Percentiles rank a stretch among this genome's conserved stretches.
phyloP scores from a whole-genome alignment of 2,329 filamentous ascomycete genomes.

The Botrytis cinerea region DNA sequence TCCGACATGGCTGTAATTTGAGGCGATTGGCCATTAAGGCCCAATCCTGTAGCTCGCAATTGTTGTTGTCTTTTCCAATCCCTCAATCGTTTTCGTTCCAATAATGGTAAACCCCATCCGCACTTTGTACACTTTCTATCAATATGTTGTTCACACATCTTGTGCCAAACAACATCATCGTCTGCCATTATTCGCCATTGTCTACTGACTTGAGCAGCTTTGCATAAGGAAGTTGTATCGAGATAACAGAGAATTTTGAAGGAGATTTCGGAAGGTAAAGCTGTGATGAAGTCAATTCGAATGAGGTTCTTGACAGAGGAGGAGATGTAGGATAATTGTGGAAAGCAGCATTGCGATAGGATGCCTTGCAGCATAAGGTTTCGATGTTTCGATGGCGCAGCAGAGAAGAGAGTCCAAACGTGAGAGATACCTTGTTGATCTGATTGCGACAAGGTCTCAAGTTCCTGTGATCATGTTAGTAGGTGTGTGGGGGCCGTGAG shows the following conservation, averaged over 20 bases:
- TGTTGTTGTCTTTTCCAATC: constrained; percentile 79
- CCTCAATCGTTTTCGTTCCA: constrained; percentile 84
- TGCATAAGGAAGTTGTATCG: constrained; percentile 92
- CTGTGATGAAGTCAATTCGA: constrained; percentile 93
- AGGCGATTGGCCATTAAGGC: constrained; percentile 55
- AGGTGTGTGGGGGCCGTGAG: not conserved
- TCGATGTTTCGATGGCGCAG: constrained; percentile 88
- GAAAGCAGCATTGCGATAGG: constrained; percentile 95
- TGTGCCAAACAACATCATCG: constrained; percentile 96
- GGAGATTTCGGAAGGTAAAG: constrained; percentile 84
- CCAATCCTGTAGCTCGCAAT: constrained; percentile 62
- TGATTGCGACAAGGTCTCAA: constrained; percentile 75
- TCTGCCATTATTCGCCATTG: constrained; percentile 90
- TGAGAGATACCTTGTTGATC: constrained; percentile 96
- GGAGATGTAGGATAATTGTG: constrained; percentile 90
- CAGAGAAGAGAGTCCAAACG: constrained; percentile 97
- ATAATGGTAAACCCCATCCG: constrained; percentile 86
- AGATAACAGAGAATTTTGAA: constrained; percentile 93
- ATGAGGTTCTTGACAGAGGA: constrained; percentile 90
- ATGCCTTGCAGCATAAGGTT: constrained; percentile 97
- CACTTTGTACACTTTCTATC: constrained; percentile 93
- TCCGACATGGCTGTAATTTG: constrained; percentile 52
- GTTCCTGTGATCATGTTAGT: constrained; percentile 56
- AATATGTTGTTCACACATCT: constrained; percentile 97
- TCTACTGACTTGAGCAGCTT: constrained; percentile 89